Base-by-base conservation (phyloP, 2,329 filamentous ascomycete genomes). In the Penicillium glabrum region DNA sequence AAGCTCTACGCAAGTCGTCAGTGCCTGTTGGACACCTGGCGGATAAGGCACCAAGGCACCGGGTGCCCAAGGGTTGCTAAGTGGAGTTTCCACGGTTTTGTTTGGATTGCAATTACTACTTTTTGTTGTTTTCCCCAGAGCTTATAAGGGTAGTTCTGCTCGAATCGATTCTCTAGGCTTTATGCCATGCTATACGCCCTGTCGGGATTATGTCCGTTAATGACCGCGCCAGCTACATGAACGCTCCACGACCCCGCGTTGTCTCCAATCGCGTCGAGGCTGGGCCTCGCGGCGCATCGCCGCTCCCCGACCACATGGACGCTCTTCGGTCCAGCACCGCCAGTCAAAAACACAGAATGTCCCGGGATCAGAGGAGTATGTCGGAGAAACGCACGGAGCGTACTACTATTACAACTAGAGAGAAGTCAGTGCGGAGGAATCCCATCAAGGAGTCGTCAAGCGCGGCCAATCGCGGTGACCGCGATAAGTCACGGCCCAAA, bases 401-500 rank as follows among this genome's bases (percentile, higher is more conserved):
- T 54, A 69, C 69, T 23, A 67, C 84, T 53, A 80, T 87, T 58
- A 85, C 85, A 46, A 86, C 85, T 23, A 78, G 84, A 56, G 88
- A 91, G 67, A 85, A 84, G 53, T 70, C 87, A 35, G 79, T 82
- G 56, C 81, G 85, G 8, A 82, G 80, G 67, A 90, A 87, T 65
- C 82, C 87, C 14, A 75, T 77, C 45, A 79, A 79, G 63, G 77
- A 77, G 51, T 65, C 68, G 4, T 57, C 65, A 53, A 67, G 58
- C 56, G 67, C 68, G 50, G 66, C 68, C 9, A 74, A 71, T 51
- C 64, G 68, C 57, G 65, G 68, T 43, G 72, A 77, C 37, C 67
- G 67, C 62, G 71, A 76, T 45, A 73, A 69, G 51, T 57, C 65
- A 39, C 69, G 68, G 16, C 56, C 67, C 2, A 75, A 71, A 53